phyloP scores from a whole-genome alignment of 805 yeast genomes.

The Nakazawaea sp. region DNA sequence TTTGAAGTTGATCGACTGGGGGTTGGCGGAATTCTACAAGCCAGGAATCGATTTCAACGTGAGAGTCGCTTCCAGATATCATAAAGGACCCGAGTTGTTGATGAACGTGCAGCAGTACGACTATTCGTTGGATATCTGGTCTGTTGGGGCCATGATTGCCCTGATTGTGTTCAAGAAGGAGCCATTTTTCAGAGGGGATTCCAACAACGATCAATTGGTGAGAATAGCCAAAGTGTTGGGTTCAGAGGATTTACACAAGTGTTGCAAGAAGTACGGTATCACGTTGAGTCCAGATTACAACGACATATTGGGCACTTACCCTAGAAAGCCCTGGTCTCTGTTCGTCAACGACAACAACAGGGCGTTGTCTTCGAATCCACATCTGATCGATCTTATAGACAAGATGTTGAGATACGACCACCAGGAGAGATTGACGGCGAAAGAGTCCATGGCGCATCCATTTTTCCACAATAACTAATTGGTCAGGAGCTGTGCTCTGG shows the following conservation, averaged over 20 bases:
- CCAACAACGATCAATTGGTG: conserved; percentile 87
- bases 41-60: conserved; percentile 86
- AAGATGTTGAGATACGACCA: conserved; percentile 76
- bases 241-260: conserved; percentile 63
- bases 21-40: conserved; percentile 88
- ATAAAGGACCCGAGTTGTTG: conserved; percentile 86
- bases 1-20: conserved; percentile 88
- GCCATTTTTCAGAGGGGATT: conserved; percentile 88
- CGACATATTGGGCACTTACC: conserved; percentile 58
- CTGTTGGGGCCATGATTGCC: conserved; percentile 87
- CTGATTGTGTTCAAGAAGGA: conserved; percentile 84
- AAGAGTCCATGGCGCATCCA: conserved; percentile 77
- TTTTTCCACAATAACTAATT: conserved; percentile 60
- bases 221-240: conserved; percentile 87
- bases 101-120: conserved; percentile 81
- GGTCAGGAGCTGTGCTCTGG: too few relatives aligned
- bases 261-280: conserved; percentile 63
- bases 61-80: conserved; percentile 86
- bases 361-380: conserved; percentile 42
- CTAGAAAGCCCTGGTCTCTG: conserved; percentile 60
- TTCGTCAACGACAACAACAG: conserved; percentile 51
- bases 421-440: conserved; percentile 80
- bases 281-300: conserved; percentile 74
- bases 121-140: conserved; percentile 86
- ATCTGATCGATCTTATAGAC: conserved; percentile 65